Base-by-base conservation (phyloP, 495 filamentous ascomycete species). In the Lindgomyces ingoldianus region DNA sequence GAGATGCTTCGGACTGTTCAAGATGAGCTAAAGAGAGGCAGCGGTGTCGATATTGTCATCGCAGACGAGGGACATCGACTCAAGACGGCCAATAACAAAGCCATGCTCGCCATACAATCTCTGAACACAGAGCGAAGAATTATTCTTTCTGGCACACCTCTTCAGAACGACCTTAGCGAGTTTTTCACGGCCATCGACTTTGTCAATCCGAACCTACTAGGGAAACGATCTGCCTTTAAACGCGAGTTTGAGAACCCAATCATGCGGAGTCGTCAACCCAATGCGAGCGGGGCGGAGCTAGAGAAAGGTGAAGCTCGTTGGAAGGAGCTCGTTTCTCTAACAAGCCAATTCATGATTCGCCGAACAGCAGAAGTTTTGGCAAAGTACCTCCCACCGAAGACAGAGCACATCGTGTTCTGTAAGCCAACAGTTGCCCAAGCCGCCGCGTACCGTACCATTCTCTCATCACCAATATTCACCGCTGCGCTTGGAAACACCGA, bases 81-180 rank as follows among this genome's bases (percentile, higher is more conserved):
- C 18, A 93, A 93, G 73, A 92, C 90, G 0, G 83, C 89, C 14
- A 86, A 89, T 70, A 93, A 92, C 72, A 92, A 92, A 74, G 86
- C 87, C 55, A 88, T 88, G 19, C 80, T 85, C 56, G 89, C 89
- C 12, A 91, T 93, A 61, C 84, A 84, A 57, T 83, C 86, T 0
- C 77, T 93, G 2, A 89, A 88, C 65, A 89, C 90, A 0, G 74
- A 81, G 39, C 81, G 84, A 54, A 75, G 89, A 56, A 76, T 91
- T 49, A 88, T 92, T 60, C 78, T 93, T 0, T 89, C 88, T 3
- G 89, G 89, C 0, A 93, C 89, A 0, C 89, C 89, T 18, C 82
- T 93, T 18, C 89, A 93, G 71, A 93, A 93, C 57, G 90, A 93
- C 70, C 74, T 93, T 30, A 84, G 82, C 51, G 89, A 93, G 65